Conservation (phyloP, 2,329 filamentous ascomycete species). For the Onygenales sp. region DNA sequence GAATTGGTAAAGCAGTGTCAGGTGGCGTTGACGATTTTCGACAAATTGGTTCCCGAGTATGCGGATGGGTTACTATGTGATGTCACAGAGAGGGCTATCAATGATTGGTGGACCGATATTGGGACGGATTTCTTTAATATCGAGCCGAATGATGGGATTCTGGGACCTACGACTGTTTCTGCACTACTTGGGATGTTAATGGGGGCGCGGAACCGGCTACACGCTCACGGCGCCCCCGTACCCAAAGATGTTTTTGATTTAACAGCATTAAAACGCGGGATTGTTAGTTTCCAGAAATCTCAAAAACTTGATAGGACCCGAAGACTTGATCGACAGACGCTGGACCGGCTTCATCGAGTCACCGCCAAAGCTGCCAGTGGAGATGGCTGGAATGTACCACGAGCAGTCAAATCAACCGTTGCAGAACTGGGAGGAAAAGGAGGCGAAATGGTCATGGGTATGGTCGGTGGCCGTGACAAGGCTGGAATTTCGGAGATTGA, state of each 20-base stretch:
- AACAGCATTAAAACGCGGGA: slow-evolving; percentile 68
- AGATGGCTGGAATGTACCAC: slow-evolving; percentile 85
- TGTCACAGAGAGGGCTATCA: slow-evolving; percentile 78
- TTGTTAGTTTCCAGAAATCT: slow-evolving; percentile 81
- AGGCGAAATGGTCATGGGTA: slow-evolving; percentile 90
- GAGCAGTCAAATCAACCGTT: slow-evolving; percentile 90
- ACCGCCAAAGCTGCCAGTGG: slow-evolving; percentile 85
- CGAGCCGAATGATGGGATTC: slow-evolving; percentile 83
- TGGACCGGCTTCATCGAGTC: slow-evolving; percentile 68
- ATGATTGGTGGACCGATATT: slow-evolving; percentile 93
- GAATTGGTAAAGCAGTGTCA: slow-evolving; percentile 91
- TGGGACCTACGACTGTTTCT: slow-evolving; percentile 85
- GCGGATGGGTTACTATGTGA: slow-evolving; percentile 90
- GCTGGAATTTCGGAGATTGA: slow-evolving; percentile 87
- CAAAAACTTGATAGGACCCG: slow-evolving; percentile 71
- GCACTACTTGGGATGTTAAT: slow-evolving; percentile 79
- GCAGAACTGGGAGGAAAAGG: slow-evolving; percentile 89
- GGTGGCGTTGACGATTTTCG: slow-evolving; percentile 77
- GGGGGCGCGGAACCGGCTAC: slow-evolving; percentile 80
- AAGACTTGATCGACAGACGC: slow-evolving; percentile 70
- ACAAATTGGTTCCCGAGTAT: slow-evolving; percentile 76
- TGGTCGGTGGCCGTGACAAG: slow-evolving; percentile 78
- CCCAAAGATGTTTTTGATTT: slow-evolving; percentile 89
- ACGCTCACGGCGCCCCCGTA: slow-evolving; percentile 74
- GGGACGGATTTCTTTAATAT: slow-evolving; percentile 86